Evolutionary conservation across 306 rosid genomes (phyloP).

Genomic region (Quercus aquifolioides): DNA sequence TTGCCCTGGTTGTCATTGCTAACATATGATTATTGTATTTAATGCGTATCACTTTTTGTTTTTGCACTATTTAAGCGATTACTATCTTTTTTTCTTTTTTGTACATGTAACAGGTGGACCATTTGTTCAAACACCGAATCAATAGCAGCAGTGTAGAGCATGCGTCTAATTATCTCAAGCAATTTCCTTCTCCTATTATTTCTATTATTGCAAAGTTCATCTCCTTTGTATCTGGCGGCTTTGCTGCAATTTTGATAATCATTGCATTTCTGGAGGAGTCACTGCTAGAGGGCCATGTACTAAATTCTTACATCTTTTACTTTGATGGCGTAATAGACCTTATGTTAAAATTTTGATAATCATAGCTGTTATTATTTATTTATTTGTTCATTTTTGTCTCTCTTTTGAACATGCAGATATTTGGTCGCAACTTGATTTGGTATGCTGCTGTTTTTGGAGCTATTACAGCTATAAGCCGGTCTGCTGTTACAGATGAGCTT

Average conservation of each 20-base stretch:
- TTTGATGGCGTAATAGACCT: neutral
- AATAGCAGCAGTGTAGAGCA: conserved; percentile 80
- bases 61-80: conserved; percentile 12
- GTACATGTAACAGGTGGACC: conserved; percentile 66
- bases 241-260: conserved; percentile 89
- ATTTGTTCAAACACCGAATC: conserved; percentile 88
- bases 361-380: neutral
- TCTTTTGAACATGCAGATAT: conserved; percentile 46
- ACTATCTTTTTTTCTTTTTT: neutral
- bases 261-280: conserved; percentile 90
- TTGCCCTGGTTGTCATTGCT: neutral
- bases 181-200: conserved; percentile 90
- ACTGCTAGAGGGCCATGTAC: conserved; percentile 95
- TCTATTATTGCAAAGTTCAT: conserved; percentile 82
- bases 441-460: conserved; percentile 95
- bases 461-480: conserved; percentile 81
- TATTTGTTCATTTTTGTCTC: neutral
- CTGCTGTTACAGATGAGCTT: conserved; percentile 63
- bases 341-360: neutral
- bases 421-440: conserved; percentile 95
- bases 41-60: neutral
- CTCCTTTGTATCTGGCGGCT: conserved; percentile 89
- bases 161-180: conserved; percentile 84
- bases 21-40: neutral
- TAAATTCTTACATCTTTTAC: conserved; percentile 15